Evolutionary conservation across 1,284 basidiomycete species (phyloP).

Genomic region (Ustilago cynodontis): DNA sequence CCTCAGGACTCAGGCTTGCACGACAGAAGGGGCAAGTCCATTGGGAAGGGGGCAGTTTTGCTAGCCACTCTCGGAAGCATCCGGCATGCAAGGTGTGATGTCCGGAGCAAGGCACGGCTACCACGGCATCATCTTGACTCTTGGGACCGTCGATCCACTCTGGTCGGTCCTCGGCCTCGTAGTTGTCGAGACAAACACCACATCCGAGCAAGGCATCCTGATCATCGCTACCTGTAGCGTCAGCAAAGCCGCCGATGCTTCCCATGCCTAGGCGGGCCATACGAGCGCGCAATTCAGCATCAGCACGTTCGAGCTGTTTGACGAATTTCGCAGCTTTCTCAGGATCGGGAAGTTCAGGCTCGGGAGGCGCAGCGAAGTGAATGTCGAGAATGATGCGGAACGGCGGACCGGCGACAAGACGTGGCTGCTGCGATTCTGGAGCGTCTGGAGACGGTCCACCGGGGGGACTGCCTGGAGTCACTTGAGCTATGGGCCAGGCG

Average conservation of each 20-base stretch:
- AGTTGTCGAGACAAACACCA: constrained; percentile 64
- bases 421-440: constrained; percentile 38
- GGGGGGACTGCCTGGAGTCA: constrained; percentile 39
- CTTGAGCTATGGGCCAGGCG: constrained; percentile 61
- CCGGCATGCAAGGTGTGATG: constrained; percentile 64
- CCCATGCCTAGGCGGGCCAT: constrained; percentile 65
- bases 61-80: constrained; percentile 65
- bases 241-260: constrained; percentile 55
- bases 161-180: constrained; percentile 60
- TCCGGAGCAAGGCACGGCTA: constrained; percentile 63
- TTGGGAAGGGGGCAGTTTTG: constrained; percentile 52
- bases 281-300: constrained; percentile 63
- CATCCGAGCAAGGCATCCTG: constrained; percentile 55
- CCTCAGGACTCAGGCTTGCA: constrained; percentile 28
- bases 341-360: constrained; percentile 49
- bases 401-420: constrained; percentile 56
- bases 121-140: constrained; percentile 58
- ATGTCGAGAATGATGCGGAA: constrained; percentile 60
- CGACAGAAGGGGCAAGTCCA: constrained; percentile 69
- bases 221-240: constrained; percentile 3
- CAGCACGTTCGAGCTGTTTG: constrained; percentile 60
- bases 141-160: constrained; percentile 59
- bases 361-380: constrained; percentile 36
- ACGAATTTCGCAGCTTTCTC: constrained; percentile 55
- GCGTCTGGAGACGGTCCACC: constrained; percentile 37